phyloP scores from a whole-genome alignment of 2,329 filamentous ascomycete species.

The Fusarium sp. region DNA sequence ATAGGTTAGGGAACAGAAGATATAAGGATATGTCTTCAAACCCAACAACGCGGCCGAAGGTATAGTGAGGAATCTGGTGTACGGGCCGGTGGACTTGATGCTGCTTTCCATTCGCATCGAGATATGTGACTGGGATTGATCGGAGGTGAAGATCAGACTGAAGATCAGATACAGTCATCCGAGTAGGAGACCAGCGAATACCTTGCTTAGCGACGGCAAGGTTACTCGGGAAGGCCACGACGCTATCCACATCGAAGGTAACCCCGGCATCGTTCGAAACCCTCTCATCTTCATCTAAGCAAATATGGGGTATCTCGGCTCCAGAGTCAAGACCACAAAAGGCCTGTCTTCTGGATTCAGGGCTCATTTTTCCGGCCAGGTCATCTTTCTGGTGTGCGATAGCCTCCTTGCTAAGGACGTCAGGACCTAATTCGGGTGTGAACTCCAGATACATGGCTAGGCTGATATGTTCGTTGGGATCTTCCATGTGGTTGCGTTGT shows the following conservation, averaged over 20 bases:
- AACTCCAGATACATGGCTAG: background rate
- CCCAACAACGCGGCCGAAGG: background rate
- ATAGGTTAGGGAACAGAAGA: background rate
- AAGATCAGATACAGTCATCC: background rate
- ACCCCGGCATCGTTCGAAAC: background rate
- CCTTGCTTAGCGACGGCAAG: background rate
- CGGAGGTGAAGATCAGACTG: background rate
- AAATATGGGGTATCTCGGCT: background rate
- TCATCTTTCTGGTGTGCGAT: constrained; percentile 1
- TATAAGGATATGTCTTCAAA: background rate
- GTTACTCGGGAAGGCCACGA: background rate
- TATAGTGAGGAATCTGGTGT: background rate
- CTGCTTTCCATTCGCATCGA: background rate
- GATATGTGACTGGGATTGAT: background rate
- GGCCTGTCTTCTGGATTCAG: background rate
- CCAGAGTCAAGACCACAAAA: background rate
- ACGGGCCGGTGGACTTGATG: background rate
- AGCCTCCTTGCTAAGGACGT: background rate
- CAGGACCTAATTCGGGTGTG: background rate
- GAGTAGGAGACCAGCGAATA: background rate
- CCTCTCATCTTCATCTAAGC: background rate
- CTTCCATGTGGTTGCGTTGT: background rate
- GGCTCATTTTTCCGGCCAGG: background rate
- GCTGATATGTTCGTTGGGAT: background rate
- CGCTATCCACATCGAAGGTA: constrained; percentile 1